phyloP scores from a whole-genome alignment of 805 yeast genomes.

The Kluyveromyces wickerhamii region DNA sequence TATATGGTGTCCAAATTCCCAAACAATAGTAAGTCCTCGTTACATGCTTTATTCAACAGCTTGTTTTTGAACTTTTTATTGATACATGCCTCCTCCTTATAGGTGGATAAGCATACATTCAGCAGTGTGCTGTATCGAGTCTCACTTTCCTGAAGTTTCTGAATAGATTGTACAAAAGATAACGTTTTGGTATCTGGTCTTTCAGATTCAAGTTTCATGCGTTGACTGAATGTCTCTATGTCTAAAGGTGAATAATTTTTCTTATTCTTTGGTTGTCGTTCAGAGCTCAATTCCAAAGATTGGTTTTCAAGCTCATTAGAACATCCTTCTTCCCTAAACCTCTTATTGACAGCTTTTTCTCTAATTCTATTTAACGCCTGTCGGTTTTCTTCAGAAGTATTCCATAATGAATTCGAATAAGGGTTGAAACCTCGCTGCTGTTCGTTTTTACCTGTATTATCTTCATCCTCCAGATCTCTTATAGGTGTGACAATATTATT shows the following conservation, averaged over 20 bases:
- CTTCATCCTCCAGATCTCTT: conserved; percentile 24
- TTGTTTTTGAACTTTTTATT: conserved; percentile 25
- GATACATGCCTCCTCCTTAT: conserved; percentile 27
- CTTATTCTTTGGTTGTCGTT: conserved; percentile 11
- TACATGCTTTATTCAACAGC: conserved; percentile 19
- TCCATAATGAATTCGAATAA: conserved; percentile 38
- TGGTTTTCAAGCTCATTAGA: not conserved
- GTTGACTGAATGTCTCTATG: conserved; percentile 14
- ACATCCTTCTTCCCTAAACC: conserved; percentile 1
- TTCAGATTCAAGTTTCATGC: conserved; percentile 7
- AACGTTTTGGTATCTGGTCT: conserved; percentile 8
- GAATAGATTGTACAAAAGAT: conserved; percentile 17
- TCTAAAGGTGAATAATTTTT: conserved; percentile 33
- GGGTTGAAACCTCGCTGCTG: conserved; percentile 27
- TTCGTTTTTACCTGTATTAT: conserved; percentile 8
- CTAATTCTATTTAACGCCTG: conserved; percentile 29
- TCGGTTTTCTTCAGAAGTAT: conserved; percentile 30
- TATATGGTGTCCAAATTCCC: conserved; percentile 36
- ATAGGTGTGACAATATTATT: conserved; percentile 26
- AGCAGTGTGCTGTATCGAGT: conserved; percentile 26
- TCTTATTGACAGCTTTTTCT: conserved; percentile 10
- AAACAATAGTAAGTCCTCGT: conserved; percentile 35
- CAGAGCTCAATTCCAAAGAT: conserved; percentile 1
- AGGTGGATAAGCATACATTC: conserved; percentile 26
- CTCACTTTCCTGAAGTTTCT: conserved; percentile 31